Percentiles rank a stretch among this genome's conserved stretches.
phyloP scores from a whole-genome alignment of 1,139 yeast species.

The Candida sanyaensis region DNA sequence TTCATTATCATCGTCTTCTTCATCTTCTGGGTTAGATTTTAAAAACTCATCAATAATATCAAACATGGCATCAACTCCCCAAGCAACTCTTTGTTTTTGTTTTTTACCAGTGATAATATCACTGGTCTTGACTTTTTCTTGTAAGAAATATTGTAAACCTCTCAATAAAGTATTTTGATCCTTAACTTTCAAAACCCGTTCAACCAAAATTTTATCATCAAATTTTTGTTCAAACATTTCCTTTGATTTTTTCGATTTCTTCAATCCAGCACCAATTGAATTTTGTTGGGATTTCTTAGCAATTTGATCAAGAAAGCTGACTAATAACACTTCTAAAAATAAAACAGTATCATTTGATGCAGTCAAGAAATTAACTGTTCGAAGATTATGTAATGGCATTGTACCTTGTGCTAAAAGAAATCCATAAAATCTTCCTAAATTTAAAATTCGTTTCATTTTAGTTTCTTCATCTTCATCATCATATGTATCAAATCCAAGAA shows the following conservation, averaged over 20 bases:
- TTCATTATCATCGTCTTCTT: slow-evolving; percentile 9
- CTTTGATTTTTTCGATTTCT: slow-evolving; percentile 28
- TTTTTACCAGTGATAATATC: slow-evolving; percentile 57
- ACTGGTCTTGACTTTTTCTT: slow-evolving; percentile 51
- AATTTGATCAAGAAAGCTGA: slow-evolving; percentile 62
- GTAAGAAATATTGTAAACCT: slow-evolving; percentile 73
- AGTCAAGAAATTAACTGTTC: slow-evolving; percentile 74
- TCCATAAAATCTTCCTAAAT: slow-evolving; percentile 81
- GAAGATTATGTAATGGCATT: slow-evolving; percentile 69
- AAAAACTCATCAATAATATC: slow-evolving; percentile 56
- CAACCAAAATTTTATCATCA: slow-evolving; percentile 56
- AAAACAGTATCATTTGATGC: slow-evolving; percentile 64
- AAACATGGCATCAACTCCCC: slow-evolving; percentile 65
- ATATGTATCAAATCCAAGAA: slow-evolving; percentile 33
- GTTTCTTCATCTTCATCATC: slow-evolving; percentile 43
- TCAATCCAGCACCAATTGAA: slow-evolving; percentile 48
- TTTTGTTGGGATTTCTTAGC: slow-evolving; percentile 65
- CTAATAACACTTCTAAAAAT: slow-evolving; percentile 73
- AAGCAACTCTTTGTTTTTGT: slow-evolving; percentile 62
- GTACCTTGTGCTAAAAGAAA: slow-evolving; percentile 70
- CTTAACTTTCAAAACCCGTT: slow-evolving; percentile 57
- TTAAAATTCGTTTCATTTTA: slow-evolving; percentile 60
- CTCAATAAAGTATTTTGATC: slow-evolving; percentile 65
- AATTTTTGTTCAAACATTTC: slow-evolving; percentile 42
- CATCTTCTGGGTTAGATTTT: slow-evolving; percentile 15